Conservation (phyloP, 352 stramenopile genomes). For the Phytopythium kandeliae region DNA sequence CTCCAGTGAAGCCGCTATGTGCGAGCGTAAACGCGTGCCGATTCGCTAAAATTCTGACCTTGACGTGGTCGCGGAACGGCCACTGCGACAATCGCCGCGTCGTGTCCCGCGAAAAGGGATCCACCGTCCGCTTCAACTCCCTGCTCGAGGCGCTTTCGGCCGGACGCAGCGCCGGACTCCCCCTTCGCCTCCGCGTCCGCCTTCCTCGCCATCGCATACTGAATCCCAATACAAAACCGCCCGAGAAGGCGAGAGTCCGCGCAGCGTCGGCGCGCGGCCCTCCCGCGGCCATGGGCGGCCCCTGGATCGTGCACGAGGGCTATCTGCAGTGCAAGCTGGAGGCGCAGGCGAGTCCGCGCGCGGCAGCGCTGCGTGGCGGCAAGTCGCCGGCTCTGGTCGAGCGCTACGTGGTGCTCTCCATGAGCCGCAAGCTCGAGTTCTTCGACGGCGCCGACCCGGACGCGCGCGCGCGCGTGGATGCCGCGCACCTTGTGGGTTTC, state of each 20-base stretch:
- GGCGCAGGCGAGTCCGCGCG: conserved; percentile 7
- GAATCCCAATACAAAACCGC: conserved; percentile 4
- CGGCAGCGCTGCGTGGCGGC: conserved; percentile 5
- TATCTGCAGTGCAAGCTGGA: conserved; percentile 42
- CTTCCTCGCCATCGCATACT: background rate
- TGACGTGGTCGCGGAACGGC: background rate
- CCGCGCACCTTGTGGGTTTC: conserved; percentile 57
- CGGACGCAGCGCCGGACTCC: no score
- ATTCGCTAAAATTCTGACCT: conserved; percentile 4
- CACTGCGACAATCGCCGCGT: background rate
- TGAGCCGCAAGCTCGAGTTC: conserved; percentile 79
- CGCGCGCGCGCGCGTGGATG: conserved; percentile 25
- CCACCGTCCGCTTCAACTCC: no score
- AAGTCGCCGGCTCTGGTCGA: conserved; percentile 24
- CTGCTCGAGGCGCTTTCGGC: no score
- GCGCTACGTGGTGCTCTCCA: conserved; percentile 65
- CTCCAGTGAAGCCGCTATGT: background rate
- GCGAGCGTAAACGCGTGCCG: background rate
- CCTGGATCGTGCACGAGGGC: conserved; percentile 57
- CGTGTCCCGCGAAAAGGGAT: background rate
- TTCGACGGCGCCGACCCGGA: conserved; percentile 38
- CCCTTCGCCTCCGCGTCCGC: no score
- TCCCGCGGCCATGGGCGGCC: conserved; percentile 27
- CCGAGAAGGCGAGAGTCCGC: background rate
- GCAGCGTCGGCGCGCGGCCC: background rate